Percentiles rank a stretch among this genome's conserved stretches.
These are phyloP conservation scores for Xenoacremonium recifei DNA, from an alignment of 2,329 filamentous ascomycete species.

Conservation along the genomic window DNA sequence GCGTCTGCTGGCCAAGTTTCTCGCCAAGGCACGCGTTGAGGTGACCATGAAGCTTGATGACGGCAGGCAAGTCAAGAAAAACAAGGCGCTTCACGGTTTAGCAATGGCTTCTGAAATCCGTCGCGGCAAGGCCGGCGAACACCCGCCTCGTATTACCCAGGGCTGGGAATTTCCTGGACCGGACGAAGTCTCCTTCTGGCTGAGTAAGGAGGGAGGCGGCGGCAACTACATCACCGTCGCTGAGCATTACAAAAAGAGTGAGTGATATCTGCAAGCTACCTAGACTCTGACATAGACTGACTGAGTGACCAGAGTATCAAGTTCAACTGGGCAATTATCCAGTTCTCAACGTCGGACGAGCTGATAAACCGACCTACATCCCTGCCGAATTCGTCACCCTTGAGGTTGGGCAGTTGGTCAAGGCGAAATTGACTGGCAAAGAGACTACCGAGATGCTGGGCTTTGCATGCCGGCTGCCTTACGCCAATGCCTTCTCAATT, in stretches of 20 bases:
- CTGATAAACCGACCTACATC: slow-evolving; percentile 58
- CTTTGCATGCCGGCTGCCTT: slow-evolving; percentile 68
- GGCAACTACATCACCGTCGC: slow-evolving; percentile 36
- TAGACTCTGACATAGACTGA: too few relatives aligned
- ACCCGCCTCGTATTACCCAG: slow-evolving; percentile 21
- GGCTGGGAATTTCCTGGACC: slow-evolving; percentile 32
- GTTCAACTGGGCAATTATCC: slow-evolving; percentile 44
- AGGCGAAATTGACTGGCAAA: slow-evolving; percentile 53
- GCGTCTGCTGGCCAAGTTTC: slow-evolving; percentile 33
- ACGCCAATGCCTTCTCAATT: slow-evolving; percentile 66
- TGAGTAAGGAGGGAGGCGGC: slow-evolving; percentile 22
- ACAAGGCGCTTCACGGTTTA: slow-evolving; percentile 29
- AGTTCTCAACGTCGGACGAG: slow-evolving; percentile 64
- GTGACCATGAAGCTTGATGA: slow-evolving; percentile 30
- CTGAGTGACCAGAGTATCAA: slow-evolving; percentile 32
- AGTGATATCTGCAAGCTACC: slow-evolving; percentile 22
- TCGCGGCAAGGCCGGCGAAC: slow-evolving; percentile 10
- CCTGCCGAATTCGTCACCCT: slow-evolving; percentile 67
- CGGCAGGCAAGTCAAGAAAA: slow-evolving; percentile 28
- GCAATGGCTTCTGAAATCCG: slow-evolving; percentile 22
- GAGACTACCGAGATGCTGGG: slow-evolving; percentile 70
- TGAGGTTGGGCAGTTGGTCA: slow-evolving; percentile 61
- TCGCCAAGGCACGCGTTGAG: slow-evolving; percentile 38
- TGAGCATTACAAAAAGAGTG: slow-evolving; percentile 45
- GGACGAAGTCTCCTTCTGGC: slow-evolving; percentile 30